These are phyloP conservation scores for Pythium graminicola DNA, from an alignment of 352 stramenopile species.

Conservation along the genomic window DNA sequence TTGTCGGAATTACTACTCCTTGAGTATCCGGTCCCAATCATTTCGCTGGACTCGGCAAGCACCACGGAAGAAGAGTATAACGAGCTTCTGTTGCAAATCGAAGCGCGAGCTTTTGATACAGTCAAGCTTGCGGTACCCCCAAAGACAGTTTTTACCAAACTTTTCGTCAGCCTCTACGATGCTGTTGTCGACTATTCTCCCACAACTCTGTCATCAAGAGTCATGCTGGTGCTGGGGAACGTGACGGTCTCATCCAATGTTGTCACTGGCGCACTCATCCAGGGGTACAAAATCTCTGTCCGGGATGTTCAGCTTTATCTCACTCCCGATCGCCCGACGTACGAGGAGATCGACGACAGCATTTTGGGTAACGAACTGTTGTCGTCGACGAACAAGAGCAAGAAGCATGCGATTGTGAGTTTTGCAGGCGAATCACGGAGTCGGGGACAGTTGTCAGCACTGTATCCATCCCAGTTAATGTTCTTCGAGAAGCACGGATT, in stretches of 20 bases:
- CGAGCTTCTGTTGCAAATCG: constrained; percentile 29
- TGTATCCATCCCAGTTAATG: constrained; percentile 67
- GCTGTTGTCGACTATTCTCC: constrained; percentile 76
- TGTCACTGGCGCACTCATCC: constrained; percentile 76
- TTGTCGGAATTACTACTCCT: constrained; percentile 71
- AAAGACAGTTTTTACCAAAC: constrained; percentile 85
- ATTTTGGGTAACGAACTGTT: constrained; percentile 69
- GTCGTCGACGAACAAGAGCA: constrained; percentile 25
- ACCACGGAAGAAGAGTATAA: constrained; percentile 50
- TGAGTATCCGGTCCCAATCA: constrained; percentile 78
- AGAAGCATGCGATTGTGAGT: constrained; percentile 31
- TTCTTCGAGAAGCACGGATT: constrained; percentile 80
- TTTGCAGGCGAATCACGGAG: constrained; percentile 31
- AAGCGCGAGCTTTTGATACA: constrained; percentile 35
- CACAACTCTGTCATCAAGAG: constrained; percentile 44
- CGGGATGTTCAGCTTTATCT: constrained; percentile 68
- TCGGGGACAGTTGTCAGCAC: constrained; percentile 21
- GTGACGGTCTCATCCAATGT: constrained; percentile 80
- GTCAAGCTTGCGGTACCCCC: constrained; percentile 58
- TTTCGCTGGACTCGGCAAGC: constrained; percentile 69
- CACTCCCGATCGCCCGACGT: constrained; percentile 49
- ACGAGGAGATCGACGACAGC: constrained; percentile 65
- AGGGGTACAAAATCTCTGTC: constrained; percentile 80
- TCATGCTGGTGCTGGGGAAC: constrained; percentile 71
- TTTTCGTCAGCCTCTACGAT: constrained; percentile 84